These are phyloP conservation scores for Mycena venus DNA, from an alignment of 768 basidiomycete species.

Conservation along the genomic window DNA sequence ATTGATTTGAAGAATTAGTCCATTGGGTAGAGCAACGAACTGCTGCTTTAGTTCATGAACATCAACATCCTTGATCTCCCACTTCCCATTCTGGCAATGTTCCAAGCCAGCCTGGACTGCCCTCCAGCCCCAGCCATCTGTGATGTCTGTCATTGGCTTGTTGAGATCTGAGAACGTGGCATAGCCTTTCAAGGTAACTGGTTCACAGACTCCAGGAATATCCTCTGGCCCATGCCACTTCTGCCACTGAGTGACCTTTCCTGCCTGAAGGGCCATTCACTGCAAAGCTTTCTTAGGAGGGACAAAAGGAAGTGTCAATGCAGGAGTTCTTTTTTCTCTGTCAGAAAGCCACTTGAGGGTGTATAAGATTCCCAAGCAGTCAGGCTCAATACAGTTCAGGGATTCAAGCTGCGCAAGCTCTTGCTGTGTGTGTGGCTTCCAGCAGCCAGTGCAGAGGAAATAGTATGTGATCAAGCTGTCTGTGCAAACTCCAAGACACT, in stretches of 20 bases:
- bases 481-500: conserved; percentile 35
- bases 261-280: conserved; percentile 25
- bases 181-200: conserved; percentile 12
- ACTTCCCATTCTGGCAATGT: conserved; percentile 24
- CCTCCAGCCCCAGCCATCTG: conserved; percentile 44
- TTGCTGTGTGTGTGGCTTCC: conserved; percentile 31
- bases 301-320: conserved; percentile 38
- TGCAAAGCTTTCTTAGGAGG: conserved; percentile 27
- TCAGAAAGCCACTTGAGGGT: conserved; percentile 21
- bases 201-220: conserved; percentile 30
- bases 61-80: conserved; percentile 38
- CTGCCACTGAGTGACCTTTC: conserved; percentile 30
- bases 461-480: conserved; percentile 35
- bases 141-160: conserved; percentile 34
- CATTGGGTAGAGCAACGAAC: conserved; percentile 38
- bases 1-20: conserved; percentile 39
- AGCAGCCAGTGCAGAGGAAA: conserved; percentile 36
- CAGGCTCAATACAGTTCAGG: neutral
- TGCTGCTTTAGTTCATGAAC: conserved; percentile 34
- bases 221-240: conserved; percentile 37
- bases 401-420: conserved; percentile 20
- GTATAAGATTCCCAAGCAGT: conserved; percentile 33
- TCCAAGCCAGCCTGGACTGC: conserved; percentile 25
- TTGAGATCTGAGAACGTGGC: conserved; percentile 18
- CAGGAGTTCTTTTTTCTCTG: conserved; percentile 31